These are phyloP conservation scores for Ploettnerulaceae sp. DNA, from an alignment of 2,329 filamentous ascomycete species.

Conservation along the genomic window DNA sequence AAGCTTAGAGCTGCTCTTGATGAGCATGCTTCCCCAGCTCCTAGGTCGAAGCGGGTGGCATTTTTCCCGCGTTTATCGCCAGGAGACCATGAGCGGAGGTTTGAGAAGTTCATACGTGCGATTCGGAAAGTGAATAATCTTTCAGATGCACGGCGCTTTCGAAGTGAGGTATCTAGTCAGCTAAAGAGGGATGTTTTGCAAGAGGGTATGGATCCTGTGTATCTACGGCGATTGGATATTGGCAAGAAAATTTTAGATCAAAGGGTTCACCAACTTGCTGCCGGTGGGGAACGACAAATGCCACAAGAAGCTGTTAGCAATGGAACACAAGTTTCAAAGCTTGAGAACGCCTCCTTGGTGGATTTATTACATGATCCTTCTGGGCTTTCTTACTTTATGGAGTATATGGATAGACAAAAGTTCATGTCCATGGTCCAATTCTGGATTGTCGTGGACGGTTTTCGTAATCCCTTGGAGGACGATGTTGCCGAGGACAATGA, in stretches of 20 bases:
- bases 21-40: constrained; percentile 82
- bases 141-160: constrained; percentile 86
- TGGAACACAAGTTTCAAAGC: constrained; percentile 46
- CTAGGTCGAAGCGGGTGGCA: constrained; percentile 57
- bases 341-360: constrained; percentile 71
- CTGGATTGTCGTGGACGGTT: constrained; percentile 96
- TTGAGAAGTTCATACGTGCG: constrained; percentile 87
- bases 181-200: constrained; percentile 76
- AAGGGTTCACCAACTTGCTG: constrained; percentile 75
- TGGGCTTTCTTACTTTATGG: constrained; percentile 97
- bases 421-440: constrained; percentile 92
- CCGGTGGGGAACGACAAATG: constrained; percentile 43
- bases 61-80: constrained; percentile 75
- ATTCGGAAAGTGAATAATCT: constrained; percentile 86
- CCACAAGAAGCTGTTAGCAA: constrained; percentile 27
- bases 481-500: constrained; percentile 64
- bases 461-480: constrained; percentile 89
- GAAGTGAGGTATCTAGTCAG: constrained; percentile 89
- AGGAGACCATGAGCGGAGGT: constrained; percentile 83
- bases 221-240: constrained; percentile 84
- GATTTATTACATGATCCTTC: constrained; percentile 88
- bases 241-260: constrained; percentile 88
- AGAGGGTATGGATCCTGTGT: constrained; percentile 77
- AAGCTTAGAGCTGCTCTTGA: constrained; percentile 89
- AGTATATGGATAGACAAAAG: constrained; percentile 92